Base-by-base conservation (phyloP, 371 early-diverging fungal genomes). In the Apophysomyces ossiformis region DNA sequence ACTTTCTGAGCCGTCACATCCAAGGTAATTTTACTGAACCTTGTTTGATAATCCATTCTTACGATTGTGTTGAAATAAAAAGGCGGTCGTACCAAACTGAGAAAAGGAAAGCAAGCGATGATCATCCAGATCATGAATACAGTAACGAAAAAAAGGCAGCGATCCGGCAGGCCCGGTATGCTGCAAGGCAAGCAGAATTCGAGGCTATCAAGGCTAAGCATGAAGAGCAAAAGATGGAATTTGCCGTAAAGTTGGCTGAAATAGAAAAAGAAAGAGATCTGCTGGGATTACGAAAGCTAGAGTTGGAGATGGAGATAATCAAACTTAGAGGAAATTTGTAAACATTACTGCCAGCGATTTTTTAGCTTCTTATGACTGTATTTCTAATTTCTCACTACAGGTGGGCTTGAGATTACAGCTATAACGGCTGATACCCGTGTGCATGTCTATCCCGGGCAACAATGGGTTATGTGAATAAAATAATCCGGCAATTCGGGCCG, bases 181-280 rank as follows among this genome's bases (percentile, higher is more conserved):
- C 15, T 37, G 43, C 60, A 41, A 38, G 43, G 21, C 60, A 60
- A 60, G 60, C 60, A 5, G 43, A 60, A 21, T 60, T 37, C 5
- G 60, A 60, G 21, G 38, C 60, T 12, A 7, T 60, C 60, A 60
- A 60, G 26, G 60, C 60, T 7, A 60, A 60, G 26, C 60, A 60
- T 39, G 60, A 60, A 21, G 41, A 37, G 13, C 60, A 32, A 3
- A 60, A 41, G 26, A 60, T 60, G 43, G 43, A 44, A 16, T 37
- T 39, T 41, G 41, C 38, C 1, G 32, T 60, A 15, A 12, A 44
- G 43, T 60, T 60, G 21, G 60, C 43, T 13, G 32, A 39, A n/a
- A 26, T 60, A 9, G 44, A 60, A 41, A 60, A 60, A 60, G 43
- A 60, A 9, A 39, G 60, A 21, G 60, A 60, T 41, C 43, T 44